Conservation (phyloP, 495 filamentous ascomycete species). For the Acidomyces sp. region DNA sequence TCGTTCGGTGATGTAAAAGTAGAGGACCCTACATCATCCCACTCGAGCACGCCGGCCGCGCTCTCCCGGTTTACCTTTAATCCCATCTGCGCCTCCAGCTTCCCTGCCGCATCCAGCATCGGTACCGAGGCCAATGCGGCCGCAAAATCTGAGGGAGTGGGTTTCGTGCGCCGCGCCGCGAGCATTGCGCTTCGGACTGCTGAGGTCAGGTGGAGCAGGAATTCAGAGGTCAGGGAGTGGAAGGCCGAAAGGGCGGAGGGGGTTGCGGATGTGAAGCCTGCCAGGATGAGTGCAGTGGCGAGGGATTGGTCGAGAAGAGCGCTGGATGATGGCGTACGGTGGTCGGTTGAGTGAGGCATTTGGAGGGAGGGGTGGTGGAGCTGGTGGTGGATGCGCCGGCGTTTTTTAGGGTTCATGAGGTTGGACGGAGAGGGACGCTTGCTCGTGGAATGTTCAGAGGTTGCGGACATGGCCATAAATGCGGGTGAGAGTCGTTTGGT, state of each 20-base stretch:
- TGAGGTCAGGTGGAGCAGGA: conserved; percentile 44
- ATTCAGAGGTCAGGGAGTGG: conserved; percentile 46
- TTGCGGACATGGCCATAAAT: too few relatives aligned
- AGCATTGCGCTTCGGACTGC: conserved; percentile 50
- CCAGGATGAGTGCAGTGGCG: conserved; percentile 37
- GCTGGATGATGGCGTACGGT: too few relatives aligned
- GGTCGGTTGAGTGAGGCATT: too few relatives aligned
- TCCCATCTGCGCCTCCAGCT: conserved; percentile 31
- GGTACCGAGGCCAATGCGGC: conserved; percentile 38
- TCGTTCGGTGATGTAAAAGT: conserved; percentile 33
- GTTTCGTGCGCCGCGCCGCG: conserved; percentile 43
- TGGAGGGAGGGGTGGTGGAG: too few relatives aligned
- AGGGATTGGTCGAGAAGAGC: too few relatives aligned
- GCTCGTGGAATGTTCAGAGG: too few relatives aligned
- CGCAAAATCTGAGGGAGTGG: conserved; percentile 58
- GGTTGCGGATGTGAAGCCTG: conserved; percentile 46
- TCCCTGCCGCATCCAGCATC: conserved; percentile 24
- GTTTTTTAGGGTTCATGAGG: too few relatives aligned
- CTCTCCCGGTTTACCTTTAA: conserved; percentile 28
- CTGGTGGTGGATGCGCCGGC: too few relatives aligned
- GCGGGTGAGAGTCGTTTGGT: too few relatives aligned
- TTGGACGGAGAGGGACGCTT: too few relatives aligned
- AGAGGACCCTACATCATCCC: too few relatives aligned
- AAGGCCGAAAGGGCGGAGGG: conserved; percentile 47
- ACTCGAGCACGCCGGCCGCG: too few relatives aligned